Conservation (phyloP, 2,329 filamentous ascomycete species). For the Neurospora sp. region DNA sequence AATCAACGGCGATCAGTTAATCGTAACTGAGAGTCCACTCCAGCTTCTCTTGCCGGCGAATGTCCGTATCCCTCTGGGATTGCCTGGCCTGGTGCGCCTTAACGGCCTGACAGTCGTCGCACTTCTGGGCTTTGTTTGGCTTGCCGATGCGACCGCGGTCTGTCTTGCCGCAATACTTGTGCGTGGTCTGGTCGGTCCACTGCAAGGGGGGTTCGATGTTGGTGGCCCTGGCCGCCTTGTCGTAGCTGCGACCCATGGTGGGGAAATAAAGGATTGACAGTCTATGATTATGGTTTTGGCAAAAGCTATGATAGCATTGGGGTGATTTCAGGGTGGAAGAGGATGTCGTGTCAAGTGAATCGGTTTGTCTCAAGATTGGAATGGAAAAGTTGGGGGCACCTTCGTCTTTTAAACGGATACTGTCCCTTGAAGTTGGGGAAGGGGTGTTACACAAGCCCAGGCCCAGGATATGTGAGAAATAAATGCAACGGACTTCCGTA, state of each 20-base stretch:
- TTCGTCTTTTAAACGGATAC: background rate
- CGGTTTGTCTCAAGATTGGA: background rate
- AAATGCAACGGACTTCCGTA: too few relatives aligned
- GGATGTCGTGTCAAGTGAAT: background rate
- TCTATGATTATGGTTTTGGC: background rate
- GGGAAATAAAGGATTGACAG: background rate
- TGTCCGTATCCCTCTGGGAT: constrained; percentile 4
- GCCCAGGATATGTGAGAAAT: too few relatives aligned
- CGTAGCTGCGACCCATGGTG: constrained; percentile 9
- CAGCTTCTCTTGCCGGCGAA: constrained; percentile 13
- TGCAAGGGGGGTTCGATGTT: constrained; percentile 6
- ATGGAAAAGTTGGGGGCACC: background rate
- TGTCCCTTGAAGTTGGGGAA: background rate
- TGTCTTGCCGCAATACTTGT: constrained; percentile 16
- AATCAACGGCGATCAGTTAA: background rate
- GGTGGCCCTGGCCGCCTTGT: constrained; percentile 7
- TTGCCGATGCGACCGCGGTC: constrained; percentile 13
- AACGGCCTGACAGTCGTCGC: constrained; percentile 13
- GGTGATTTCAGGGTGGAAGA: background rate
- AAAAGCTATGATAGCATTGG: background rate
- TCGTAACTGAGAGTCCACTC: constrained; percentile 2
- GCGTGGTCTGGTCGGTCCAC: constrained; percentile 11
- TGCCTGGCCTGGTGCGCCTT: constrained; percentile 11
- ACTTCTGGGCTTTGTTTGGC: constrained; percentile 17
- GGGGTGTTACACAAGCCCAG: background rate